Conservation (phyloP, 805 yeast species). For the Yamadazyma kitorensis region DNA sequence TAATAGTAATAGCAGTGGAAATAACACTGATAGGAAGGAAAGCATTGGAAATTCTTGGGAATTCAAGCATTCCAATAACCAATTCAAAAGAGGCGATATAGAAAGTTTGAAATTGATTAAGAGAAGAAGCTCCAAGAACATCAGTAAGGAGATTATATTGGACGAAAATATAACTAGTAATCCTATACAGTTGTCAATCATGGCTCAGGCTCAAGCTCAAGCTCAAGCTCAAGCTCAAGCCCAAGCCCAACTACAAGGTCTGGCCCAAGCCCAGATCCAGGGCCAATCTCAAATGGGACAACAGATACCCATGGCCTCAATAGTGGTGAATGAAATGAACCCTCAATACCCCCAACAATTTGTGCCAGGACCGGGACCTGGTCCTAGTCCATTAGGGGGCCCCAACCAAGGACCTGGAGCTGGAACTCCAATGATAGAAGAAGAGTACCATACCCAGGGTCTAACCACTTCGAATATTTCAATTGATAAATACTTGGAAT, state of each 20-base stretch:
- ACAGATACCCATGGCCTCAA: too few species aligned
- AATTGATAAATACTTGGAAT: conserved; percentile 14
- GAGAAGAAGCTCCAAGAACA: conserved; percentile 57
- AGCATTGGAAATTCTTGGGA: conserved; percentile 57
- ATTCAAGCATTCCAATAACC: conserved; percentile 78
- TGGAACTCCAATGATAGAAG: neutral
- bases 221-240: neutral
- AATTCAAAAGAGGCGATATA: conserved; percentile 77
- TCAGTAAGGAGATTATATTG: conserved; percentile 39
- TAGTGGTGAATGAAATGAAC: too few species aligned
- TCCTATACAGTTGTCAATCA: conserved; percentile 5
- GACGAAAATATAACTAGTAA: conserved; percentile 21
- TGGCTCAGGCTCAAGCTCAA: neutral
- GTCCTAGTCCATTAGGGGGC: too few species aligned
- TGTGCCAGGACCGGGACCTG: neutral
- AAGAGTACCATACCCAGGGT: conserved; percentile 5
- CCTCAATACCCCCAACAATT: neutral
- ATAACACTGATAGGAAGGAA: conserved; percentile 6
- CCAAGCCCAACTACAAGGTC: neutral
- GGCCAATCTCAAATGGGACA: too few species aligned
- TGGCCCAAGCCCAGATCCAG: conserved; percentile 3
- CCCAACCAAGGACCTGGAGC: too few species aligned
- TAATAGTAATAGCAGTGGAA: conserved; percentile 8
- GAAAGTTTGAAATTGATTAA: conserved; percentile 73
- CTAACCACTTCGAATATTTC: conserved; percentile 8